phyloP scores from a whole-genome alignment of 257 asterid species.

The Cynanchum wilfordii region DNA sequence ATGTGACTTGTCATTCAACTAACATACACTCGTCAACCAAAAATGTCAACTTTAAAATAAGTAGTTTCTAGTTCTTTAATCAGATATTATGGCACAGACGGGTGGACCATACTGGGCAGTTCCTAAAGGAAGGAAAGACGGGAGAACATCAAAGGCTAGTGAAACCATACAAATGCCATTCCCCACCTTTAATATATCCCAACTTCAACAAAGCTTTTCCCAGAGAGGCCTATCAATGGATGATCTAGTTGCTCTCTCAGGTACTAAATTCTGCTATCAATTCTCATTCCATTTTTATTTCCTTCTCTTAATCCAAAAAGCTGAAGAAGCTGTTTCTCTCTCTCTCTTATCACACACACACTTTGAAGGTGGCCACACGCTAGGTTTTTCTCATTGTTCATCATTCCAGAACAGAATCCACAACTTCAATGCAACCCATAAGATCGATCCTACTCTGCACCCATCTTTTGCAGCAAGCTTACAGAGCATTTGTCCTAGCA shows the following conservation, averaged over 20 bases:
- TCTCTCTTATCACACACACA: not conserved
- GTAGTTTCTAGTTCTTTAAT: not conserved
- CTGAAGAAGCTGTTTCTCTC: not conserved
- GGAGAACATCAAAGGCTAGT: conserved; percentile 58
- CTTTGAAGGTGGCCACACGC: conserved; percentile 69
- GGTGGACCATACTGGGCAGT: conserved; percentile 83
- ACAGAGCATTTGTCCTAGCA: conserved; percentile 46
- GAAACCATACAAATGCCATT: conserved; percentile 59
- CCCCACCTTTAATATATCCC: conserved; percentile 55
- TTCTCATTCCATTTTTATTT: not conserved
- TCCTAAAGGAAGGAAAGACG: conserved; percentile 79
- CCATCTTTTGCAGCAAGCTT: conserved; percentile 55
- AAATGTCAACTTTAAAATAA: not conserved
- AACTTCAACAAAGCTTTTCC: conserved; percentile 52
- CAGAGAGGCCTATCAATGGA: conserved; percentile 60
- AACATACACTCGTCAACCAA: not conserved
- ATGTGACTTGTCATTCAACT: not conserved
- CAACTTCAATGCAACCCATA: conserved; percentile 68
- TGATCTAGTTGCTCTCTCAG: conserved; percentile 69
- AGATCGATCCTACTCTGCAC: conserved; percentile 59
- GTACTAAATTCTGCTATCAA: conserved; percentile 19
- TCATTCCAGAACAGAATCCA: conserved; percentile 53
- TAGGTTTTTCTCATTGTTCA: conserved; percentile 84
- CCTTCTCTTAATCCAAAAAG: not conserved
- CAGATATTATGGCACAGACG: conserved; percentile 26